Conservation (phyloP, 1,284 basidiomycete species). For the Ustanciosporium gigantosporum region DNA sequence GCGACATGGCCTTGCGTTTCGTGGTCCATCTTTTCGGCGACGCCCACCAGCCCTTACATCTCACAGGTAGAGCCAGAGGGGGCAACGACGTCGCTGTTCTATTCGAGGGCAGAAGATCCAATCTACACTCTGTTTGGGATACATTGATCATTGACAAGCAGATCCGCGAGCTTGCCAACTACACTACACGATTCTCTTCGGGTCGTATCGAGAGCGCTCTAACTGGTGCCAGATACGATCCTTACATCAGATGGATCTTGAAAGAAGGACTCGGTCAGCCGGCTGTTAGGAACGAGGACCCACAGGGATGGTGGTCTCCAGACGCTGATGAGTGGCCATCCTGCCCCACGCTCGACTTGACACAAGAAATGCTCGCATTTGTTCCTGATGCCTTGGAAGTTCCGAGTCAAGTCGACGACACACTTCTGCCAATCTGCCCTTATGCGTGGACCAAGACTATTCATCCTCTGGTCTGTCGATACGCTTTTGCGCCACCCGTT, state of each 20-base stretch:
- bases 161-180: slow-evolving; percentile 75
- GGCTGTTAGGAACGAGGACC: neutral
- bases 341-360: slow-evolving; percentile 24
- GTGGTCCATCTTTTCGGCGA: slow-evolving; percentile 88
- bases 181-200: slow-evolving; percentile 71
- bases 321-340: slow-evolving; percentile 41
- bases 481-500: slow-evolving; percentile 72
- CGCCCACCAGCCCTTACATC: slow-evolving; percentile 86
- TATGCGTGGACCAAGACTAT: slow-evolving; percentile 62
- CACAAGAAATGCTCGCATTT: slow-evolving; percentile 12
- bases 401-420: slow-evolving; percentile 44
- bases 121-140: slow-evolving; percentile 86
- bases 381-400: slow-evolving; percentile 1
- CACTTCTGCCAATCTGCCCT: slow-evolving; percentile 70
- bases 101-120: slow-evolving; percentile 58
- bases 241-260: slow-evolving; percentile 81
- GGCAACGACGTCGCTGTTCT: slow-evolving; percentile 70
- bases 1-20: slow-evolving; percentile 76
- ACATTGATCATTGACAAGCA: slow-evolving; percentile 77
- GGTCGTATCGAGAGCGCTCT: slow-evolving; percentile 73
- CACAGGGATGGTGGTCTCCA: slow-evolving; percentile 34
- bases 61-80: slow-evolving; percentile 80
- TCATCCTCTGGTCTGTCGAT: slow-evolving; percentile 50
- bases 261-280: slow-evolving; percentile 70
- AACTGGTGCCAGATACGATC: slow-evolving; percentile 80